phyloP scores from a whole-genome alignment of 2,329 filamentous ascomycete genomes.

The Fusarium temperatum region DNA sequence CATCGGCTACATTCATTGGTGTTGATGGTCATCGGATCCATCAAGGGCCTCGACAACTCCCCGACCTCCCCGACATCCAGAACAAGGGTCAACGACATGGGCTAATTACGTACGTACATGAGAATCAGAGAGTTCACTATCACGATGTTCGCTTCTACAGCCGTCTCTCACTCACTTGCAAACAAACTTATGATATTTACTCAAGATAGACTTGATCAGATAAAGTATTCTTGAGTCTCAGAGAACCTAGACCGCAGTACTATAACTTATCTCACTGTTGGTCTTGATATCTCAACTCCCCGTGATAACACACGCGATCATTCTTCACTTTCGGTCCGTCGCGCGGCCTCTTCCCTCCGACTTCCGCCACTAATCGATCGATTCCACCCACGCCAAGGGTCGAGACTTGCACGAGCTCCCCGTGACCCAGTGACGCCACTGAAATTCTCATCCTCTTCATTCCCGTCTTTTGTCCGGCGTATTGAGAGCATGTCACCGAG shows the following conservation, averaged over 20 bases:
- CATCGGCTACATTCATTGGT: constrained; percentile 34
- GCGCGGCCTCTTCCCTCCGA: constrained; percentile 25
- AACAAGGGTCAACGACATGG: background rate
- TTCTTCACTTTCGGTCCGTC: constrained; percentile 13
- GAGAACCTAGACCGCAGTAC: accelerated
- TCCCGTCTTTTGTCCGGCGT: constrained; percentile 15
- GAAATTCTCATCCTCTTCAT: constrained; percentile 13
- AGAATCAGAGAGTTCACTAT: background rate
- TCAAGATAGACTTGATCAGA: background rate
- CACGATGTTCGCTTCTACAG: background rate
- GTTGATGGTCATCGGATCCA: constrained; percentile 5
- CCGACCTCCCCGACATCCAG: constrained; percentile 35
- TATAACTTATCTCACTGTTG: background rate
- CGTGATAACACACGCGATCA: background rate
- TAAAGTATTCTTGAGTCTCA: accelerated
- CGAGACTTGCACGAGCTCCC: constrained; percentile 29
- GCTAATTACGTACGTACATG: constrained; percentile 21
- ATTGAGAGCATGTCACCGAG: constrained; percentile 12
- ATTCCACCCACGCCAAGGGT: background rate
- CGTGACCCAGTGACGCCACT: constrained; percentile 30
- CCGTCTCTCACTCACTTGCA: background rate
- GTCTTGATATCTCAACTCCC: background rate
- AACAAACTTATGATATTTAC: background rate
- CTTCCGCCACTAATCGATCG: constrained; percentile 24
- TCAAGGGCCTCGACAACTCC: constrained; percentile 29